Conservation (phyloP, 306 rosid genomes). For the Echinosophora koreensis region DNA sequence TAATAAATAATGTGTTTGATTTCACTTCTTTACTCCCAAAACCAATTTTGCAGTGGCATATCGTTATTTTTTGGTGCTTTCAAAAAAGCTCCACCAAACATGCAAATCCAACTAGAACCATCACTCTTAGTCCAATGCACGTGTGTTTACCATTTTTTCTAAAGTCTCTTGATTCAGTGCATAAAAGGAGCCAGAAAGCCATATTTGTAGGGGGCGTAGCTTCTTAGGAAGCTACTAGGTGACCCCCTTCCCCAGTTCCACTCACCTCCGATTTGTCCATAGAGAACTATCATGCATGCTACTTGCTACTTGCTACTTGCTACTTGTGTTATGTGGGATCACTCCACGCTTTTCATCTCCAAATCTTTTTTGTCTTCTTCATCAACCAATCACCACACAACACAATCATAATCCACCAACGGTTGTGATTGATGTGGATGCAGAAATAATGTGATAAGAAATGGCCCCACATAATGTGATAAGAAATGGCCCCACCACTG, state of each 20-base stretch:
- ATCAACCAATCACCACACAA: constrained; percentile 14
- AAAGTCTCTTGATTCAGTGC: neutral
- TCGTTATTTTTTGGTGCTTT: no score
- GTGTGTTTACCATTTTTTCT: neutral
- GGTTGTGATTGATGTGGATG: constrained; percentile 46
- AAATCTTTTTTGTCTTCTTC: constrained; percentile 12
- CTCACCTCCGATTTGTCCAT: neutral
- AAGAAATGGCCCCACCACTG: constrained; percentile 43
- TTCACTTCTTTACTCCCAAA: no score
- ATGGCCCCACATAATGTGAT: constrained; percentile 41
- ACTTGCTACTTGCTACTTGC: no score
- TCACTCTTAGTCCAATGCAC: neutral
- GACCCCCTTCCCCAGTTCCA: neutral
- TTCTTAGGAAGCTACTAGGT: constrained; percentile 36
- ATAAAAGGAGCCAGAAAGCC: constrained; percentile 34
- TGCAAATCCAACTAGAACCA: no score
- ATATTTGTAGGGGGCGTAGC: constrained; percentile 37
- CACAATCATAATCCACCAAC: constrained; percentile 31
- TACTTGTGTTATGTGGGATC: neutral
- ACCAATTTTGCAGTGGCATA: no score
- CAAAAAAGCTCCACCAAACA: no score
- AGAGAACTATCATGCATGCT: constrained; percentile 36
- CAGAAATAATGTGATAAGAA: constrained; percentile 36
- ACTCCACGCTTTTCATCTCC: no score
- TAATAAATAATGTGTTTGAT: no score